These are phyloP conservation scores for Claviceps humidiphila DNA, from an alignment of 2,329 filamentous ascomycete genomes.

Conservation along the genomic window DNA sequence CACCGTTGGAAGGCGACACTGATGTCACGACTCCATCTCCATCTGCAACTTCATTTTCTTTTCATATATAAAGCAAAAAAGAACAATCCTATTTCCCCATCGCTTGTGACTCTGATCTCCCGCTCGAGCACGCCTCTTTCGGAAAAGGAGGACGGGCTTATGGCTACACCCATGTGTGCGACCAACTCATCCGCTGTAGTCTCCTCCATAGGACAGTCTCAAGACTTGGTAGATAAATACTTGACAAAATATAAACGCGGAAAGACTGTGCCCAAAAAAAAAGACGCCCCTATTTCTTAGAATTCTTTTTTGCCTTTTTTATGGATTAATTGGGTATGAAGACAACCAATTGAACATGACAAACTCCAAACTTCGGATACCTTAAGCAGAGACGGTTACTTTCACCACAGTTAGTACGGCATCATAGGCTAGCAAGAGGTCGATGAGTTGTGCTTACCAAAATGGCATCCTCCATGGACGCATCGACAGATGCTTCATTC, in stretches of 20 bases:
- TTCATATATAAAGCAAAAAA: background rate
- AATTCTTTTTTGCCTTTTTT: background rate
- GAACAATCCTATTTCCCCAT: background rate
- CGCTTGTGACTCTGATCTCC: background rate
- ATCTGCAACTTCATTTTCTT: background rate
- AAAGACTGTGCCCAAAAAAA: background rate
- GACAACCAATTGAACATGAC: background rate
- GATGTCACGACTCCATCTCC: background rate
- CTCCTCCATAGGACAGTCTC: background rate
- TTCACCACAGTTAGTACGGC: background rate
- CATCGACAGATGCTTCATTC: constrained; percentile 37
- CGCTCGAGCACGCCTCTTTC: background rate
- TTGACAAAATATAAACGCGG: background rate
- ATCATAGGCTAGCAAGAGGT: background rate
- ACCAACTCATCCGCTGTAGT: background rate
- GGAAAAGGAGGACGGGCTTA: too few species aligned
- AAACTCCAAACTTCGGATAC: background rate
- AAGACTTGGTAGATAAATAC: background rate
- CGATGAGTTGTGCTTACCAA: constrained; percentile 21
- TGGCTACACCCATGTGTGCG: background rate
- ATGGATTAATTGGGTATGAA: constrained; percentile 5
- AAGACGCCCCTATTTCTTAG: background rate
- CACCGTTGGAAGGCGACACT: background rate
- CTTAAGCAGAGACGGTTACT: background rate
- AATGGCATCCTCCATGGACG: constrained; percentile 55